Base-by-base conservation (phyloP, 768 basidiomycete genomes). In the Agaricus blazei region DNA sequence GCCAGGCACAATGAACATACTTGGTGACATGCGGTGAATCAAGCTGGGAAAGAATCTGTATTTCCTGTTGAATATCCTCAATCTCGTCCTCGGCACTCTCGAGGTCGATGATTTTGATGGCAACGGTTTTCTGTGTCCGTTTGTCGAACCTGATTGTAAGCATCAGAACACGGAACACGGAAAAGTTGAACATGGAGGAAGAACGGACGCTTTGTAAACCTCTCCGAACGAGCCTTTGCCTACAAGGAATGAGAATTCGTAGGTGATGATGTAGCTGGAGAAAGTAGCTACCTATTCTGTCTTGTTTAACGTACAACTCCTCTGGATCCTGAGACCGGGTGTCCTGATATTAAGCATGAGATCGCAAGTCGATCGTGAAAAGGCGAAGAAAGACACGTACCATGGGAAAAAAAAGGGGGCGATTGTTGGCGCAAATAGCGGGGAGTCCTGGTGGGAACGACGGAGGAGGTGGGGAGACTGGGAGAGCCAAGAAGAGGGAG, bases 31-130 rank as follows among this genome's bases (percentile, higher is more conserved):
- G 88, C 27, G 91, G 87, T 26, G 94, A 98, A 71, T 98, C 96
- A 61, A 99, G 72, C 67, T 98, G 95, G 6, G 92, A 93, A 12
- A 99, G 82, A 59, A 99, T 98, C 70, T 97, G 93, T 54, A 99
- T 98, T 71, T 99, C 97, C 69, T 97, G 93, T 64, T 98, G 93
- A 57, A 99, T 98, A 73, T 98, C 97, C 69, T 98, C 97, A 66
- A 98, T 98, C 75, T 99, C 97, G 67, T 99, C 97, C 71, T 98
- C 97, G 50, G 97, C 97, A 66, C 91, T 93, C 72, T 99, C 97
- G 31, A 99, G 83, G 76, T 98, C 95, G 68, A 99, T 98, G 63
- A 98, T 96, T 85, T 95, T 99, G 78, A 99, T 98, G 44, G 97
- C 97, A 26, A 99, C 97, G 0, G 96, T 94, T 75, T 88, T 89